Evolutionary conservation across 2,329 filamentous ascomycete genomes (phyloP).

Genomic region (Alternaria sp.): DNA sequence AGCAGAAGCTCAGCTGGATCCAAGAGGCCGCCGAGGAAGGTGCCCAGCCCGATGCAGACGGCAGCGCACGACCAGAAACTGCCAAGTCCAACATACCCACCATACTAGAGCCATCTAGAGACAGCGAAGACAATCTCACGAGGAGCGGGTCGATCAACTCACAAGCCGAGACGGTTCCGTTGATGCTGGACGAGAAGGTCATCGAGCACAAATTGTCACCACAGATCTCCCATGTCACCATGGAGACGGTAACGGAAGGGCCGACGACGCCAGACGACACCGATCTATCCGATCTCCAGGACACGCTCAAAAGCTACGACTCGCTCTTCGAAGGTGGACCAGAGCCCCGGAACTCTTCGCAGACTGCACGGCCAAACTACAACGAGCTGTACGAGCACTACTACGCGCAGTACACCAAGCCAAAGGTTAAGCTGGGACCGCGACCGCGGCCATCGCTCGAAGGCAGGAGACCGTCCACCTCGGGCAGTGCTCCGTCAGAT

Average conservation of each 20-base stretch:
- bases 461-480: conserved; percentile 66
- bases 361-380: conserved; percentile 48
- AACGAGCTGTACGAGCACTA: conserved; percentile 55
- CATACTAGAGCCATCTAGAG: conserved; percentile 26
- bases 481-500: conserved; percentile 52
- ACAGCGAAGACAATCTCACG: conserved; percentile 14
- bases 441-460: conserved; percentile 82
- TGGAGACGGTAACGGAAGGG: conserved; percentile 29
- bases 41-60: conserved; percentile 48
- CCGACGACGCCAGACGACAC: conserved; percentile 27
- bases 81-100: conserved; percentile 32
- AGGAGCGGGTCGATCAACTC: conserved; percentile 16
- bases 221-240: conserved; percentile 31
- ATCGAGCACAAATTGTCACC: conserved; percentile 17
- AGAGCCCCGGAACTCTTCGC: conserved; percentile 54
- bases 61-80: conserved; percentile 28
- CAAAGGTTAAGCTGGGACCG: conserved; percentile 88
- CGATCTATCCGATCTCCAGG: conserved; percentile 27
- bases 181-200: conserved; percentile 20
- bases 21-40: conserved; percentile 87
- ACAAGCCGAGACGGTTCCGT: conserved; percentile 24
- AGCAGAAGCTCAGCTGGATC: conserved; percentile 85
- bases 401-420: conserved; percentile 66
- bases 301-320: conserved; percentile 44
- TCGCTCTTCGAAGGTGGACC: conserved; percentile 42